Evolutionary conservation across 805 yeast genomes (phyloP), one percentile per base, ranked within the genome.

Genomic region (Zygosaccharomyces gambellarensis): DNA sequence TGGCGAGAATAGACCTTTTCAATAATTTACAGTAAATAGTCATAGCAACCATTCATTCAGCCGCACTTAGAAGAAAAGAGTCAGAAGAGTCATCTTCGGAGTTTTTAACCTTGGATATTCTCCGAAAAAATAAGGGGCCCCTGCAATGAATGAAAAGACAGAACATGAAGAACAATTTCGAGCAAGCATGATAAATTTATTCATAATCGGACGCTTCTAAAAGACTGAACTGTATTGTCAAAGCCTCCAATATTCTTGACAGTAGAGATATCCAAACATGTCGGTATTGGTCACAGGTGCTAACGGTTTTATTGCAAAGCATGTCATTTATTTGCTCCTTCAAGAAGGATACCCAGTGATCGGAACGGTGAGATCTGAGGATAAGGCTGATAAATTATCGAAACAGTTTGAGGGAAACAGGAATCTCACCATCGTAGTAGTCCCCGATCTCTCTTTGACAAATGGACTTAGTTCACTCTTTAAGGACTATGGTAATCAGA

Each of bases 281-380:
- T 45, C 58, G 27, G 77, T 75, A 32, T 71, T 77, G 44, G 73
- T 79, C 30, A 68, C 82, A 2, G 83, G 83, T 27, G 80, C 80
- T 8, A 66, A 76, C 3, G 83, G 83, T 6, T 79, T 69, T 56
- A 71, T 79, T 50, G 82, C 83, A 30, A 73, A 70, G 56, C 79
- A 78, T 55, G 65, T 77, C 17, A 67, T 78, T 42, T 67, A 70
- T 45, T 60, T 58, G 23, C 69, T 79, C 45, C 54, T 79, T 22
- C 58, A 63, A 9, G 48, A 54, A 32, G 47, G 51, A 17, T 77
- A 77, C 55, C 58, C 61, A 9, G 83, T 79, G 8, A 69, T 79
- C 46, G 83, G 82, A 27, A 69, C 82, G 3, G 82, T 74, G 1
- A 69, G 85, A 57, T 66, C 75, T 10, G 56, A 62, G 38, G 68